Evolutionary conservation across 768 basidiomycete genomes (phyloP).

Genomic region (Termitomyces titanicus): DNA sequence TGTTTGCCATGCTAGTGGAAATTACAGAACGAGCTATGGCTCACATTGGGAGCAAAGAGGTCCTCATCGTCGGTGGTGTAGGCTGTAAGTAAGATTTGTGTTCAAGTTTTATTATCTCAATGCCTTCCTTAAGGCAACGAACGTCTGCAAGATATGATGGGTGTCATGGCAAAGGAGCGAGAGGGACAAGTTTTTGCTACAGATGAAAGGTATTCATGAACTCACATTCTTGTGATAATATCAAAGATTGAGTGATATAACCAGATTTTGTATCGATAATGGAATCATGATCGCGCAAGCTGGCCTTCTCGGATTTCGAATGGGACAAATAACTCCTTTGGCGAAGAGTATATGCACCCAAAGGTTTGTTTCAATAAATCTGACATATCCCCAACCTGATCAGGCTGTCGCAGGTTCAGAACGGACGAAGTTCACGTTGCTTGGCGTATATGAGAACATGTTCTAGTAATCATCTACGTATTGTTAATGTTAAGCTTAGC

Average conservation of each 20-base stretch:
- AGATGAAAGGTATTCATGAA: slow-evolving; percentile 73
- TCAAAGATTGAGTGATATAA: not conserved
- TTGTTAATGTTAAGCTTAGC: too few relatives aligned
- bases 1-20: slow-evolving; percentile 98
- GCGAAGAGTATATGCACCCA: slow-evolving; percentile 88
- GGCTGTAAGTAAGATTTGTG: slow-evolving; percentile 67
- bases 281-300: slow-evolving; percentile 99
- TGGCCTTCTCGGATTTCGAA: slow-evolving; percentile 85
- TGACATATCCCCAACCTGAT: not conserved
- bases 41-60: slow-evolving; percentile 93
- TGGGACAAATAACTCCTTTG: slow-evolving; percentile 81
- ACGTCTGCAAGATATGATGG: slow-evolving; percentile 98
- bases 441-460: slow-evolving; percentile 64
- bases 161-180: slow-evolving; percentile 90
- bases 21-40: slow-evolving; percentile 99
- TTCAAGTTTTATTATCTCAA: not conserved
- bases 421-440: slow-evolving; percentile 92
- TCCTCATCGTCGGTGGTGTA: slow-evolving; percentile 97
- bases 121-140: slow-evolving; percentile 64
- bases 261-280: slow-evolving; percentile 97
- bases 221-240: not conserved
- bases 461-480: too few relatives aligned
- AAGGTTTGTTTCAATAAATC: slow-evolving; percentile 45
- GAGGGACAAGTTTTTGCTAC: slow-evolving; percentile 90
- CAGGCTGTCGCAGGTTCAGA: slow-evolving; percentile 62